Evolutionary conservation across 192 early-diverging fungal genomes (phyloP).

Genomic region (Podochytrium sp.): DNA sequence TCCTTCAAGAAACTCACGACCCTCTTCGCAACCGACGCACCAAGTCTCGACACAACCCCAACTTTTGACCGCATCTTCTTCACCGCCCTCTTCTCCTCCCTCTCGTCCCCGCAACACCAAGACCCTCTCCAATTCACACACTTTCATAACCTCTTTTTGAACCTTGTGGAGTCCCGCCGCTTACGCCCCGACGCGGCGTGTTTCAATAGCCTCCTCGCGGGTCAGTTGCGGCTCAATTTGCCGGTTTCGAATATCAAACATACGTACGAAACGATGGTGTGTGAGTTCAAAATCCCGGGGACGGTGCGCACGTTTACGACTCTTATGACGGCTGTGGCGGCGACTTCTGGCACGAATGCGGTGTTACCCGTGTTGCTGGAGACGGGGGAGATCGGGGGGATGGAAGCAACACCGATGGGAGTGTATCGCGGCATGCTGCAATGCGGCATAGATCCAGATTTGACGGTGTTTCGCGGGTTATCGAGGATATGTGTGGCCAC

Average conservation of each 20-base stretch:
- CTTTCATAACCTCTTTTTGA: not conserved
- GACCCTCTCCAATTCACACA: not conserved
- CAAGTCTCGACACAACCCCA: not conserved
- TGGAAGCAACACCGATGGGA: not conserved
- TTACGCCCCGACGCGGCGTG: not conserved
- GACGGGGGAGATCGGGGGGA: not conserved
- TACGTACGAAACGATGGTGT: not conserved
- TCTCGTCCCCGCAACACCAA: not conserved
- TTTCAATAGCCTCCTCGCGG: conserved; percentile 11
- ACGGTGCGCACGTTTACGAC: not conserved
- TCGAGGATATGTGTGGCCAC: too few species aligned
- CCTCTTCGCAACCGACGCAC: not conserved
- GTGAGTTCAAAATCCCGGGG: not conserved
- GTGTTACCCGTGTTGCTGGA: not conserved
- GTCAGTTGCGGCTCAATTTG: not conserved
- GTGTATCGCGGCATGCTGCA: not conserved
- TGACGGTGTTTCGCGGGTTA: not conserved
- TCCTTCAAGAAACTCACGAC: not conserved
- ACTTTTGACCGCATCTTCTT: conserved; percentile 15
- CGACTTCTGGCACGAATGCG: not conserved
- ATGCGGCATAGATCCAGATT: not conserved
- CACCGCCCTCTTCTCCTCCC: not conserved
- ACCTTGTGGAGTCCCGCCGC: not conserved
- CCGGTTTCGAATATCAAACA: not conserved
- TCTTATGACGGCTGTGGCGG: not conserved